Evolutionary conservation across 805 yeast genomes (phyloP), one percentile per base, ranked within the genome.

Genomic region (Candida easanensis): DNA sequence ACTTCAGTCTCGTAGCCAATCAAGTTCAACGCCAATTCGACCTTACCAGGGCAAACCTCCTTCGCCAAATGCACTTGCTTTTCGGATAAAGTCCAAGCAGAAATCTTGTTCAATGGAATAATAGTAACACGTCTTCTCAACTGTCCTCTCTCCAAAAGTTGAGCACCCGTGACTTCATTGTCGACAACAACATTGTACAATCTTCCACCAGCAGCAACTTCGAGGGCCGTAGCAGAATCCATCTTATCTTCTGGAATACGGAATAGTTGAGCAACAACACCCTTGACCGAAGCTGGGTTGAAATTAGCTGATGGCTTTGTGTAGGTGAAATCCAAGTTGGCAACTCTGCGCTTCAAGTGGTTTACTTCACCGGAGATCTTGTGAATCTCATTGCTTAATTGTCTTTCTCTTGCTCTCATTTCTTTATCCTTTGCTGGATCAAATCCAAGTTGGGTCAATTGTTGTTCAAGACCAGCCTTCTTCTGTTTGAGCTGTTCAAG

Each of bases 151-250:
- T 88, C 93, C 32, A 93, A 71, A 9, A 93, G 64, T 43, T 82
- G 84, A 0, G 95, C 74, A n/a, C 95, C 98, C 3, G 88, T 83
- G 16, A 70, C 78, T 45, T 91, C 95, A 48, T 79, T 82, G 54
- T 89, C 97, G 23, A 95, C 98, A 39, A 93, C 88, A 27, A 95
- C 86, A 56, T 90, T 89, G 62, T 80, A 95, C 23, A 95, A 64
- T 53, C 90, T 73, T 5, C 91, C 95, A 37, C 99, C 99, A 2
- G 97, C 99, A 60, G 95, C 84, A 2, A 88, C 84, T 63, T 93
- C 97, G 27, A 93, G 68, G 1, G 99, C 99, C 20, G 82, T 71
- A 1, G 95, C 83, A 41, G 82, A 79, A 20, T 77, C 75, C 42
- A 65, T 60, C 38, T 83, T 77, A 1, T 70, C 60, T 34, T 81